phyloP scores from a whole-genome alignment of 352 stramenopile genomes.

The Phytophthora vignae region DNA sequence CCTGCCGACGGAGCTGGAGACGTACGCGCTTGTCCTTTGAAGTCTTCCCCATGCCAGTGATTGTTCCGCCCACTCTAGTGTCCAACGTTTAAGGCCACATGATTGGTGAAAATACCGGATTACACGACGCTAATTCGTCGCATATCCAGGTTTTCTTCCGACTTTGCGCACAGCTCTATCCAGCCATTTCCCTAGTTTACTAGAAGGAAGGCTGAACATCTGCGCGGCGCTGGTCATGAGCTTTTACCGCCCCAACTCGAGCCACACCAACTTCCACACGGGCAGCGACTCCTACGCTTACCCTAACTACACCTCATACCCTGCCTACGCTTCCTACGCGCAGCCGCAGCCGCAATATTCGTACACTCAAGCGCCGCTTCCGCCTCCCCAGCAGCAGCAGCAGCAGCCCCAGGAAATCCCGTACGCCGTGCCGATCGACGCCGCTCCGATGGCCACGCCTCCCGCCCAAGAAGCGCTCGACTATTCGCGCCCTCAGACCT shows the following conservation, averaged over 20 bases:
- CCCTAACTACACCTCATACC: constrained; percentile 26
- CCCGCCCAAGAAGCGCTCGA: constrained; percentile 28
- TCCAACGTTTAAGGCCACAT: constrained; percentile 6
- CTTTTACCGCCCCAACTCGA: constrained; percentile 24
- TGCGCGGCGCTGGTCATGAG: constrained; percentile 22
- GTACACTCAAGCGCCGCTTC: constrained; percentile 16
- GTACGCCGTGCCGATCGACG: constrained; percentile 35
- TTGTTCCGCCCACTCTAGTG: constrained; percentile 21
- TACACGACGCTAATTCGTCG: constrained; percentile 19
- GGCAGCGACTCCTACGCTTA: constrained; percentile 15
- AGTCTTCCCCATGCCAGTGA: constrained; percentile 77
- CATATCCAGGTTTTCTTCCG: constrained; percentile 3
- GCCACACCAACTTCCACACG: constrained; percentile 19
- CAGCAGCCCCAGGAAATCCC: constrained; percentile 18
- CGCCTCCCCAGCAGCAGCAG: not conserved
- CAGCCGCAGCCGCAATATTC: constrained; percentile 13
- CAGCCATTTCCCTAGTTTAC: not conserved
- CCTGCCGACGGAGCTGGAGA: constrained; percentile 4
- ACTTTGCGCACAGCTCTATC: not conserved
- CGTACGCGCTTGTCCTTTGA: constrained; percentile 93
- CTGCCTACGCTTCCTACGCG: constrained; percentile 20
- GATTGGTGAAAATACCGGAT: constrained; percentile 9
- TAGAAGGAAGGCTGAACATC: not conserved
- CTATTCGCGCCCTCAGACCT: constrained; percentile 51
- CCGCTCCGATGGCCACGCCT: constrained; percentile 12